phyloP scores from a whole-genome alignment of 1,284 basidiomycete species.

The Boletellus deceptivus region DNA sequence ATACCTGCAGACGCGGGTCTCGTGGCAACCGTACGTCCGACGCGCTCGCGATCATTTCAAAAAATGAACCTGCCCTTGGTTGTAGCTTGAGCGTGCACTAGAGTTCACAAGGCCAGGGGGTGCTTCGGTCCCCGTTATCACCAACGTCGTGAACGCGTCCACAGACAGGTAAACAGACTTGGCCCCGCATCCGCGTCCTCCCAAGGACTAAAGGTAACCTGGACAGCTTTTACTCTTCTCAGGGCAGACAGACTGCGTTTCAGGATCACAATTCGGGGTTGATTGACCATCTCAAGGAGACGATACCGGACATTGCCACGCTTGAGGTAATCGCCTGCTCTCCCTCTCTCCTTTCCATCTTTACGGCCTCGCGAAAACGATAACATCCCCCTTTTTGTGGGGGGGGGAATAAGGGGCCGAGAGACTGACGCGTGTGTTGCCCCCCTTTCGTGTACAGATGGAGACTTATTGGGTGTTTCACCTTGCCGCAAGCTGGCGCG shows the following conservation, averaged over 20 bases:
- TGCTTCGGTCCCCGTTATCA: constrained; percentile 40
- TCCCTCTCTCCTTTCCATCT: constrained; percentile 1
- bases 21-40: constrained; percentile 42
- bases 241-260: constrained; percentile 79
- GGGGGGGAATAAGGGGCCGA: not conserved
- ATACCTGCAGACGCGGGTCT: constrained; percentile 54
- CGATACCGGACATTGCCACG: constrained; percentile 54
- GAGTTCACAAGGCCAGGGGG: constrained; percentile 42
- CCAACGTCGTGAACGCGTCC: constrained; percentile 64
- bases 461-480: constrained; percentile 79
- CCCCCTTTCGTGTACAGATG: constrained; percentile 50
- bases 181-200: constrained; percentile 1
- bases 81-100: constrained; percentile 49
- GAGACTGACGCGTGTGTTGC: not conserved
- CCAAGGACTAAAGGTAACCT: constrained; percentile 6
- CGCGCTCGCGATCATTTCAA: not conserved
- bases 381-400: not conserved
- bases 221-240: constrained; percentile 78
- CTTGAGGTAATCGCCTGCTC: constrained; percentile 52
- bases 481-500: constrained; percentile 63
- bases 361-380: constrained; percentile 5
- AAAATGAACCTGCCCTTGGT: constrained; percentile 7
- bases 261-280: constrained; percentile 70
- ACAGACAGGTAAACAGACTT: constrained; percentile 59
- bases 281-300: constrained; percentile 53